Evolutionary conservation across 2,329 filamentous ascomycete species (phyloP), one percentile per base, ranked within the genome.

Genomic region (Talaromyces sp.): DNA sequence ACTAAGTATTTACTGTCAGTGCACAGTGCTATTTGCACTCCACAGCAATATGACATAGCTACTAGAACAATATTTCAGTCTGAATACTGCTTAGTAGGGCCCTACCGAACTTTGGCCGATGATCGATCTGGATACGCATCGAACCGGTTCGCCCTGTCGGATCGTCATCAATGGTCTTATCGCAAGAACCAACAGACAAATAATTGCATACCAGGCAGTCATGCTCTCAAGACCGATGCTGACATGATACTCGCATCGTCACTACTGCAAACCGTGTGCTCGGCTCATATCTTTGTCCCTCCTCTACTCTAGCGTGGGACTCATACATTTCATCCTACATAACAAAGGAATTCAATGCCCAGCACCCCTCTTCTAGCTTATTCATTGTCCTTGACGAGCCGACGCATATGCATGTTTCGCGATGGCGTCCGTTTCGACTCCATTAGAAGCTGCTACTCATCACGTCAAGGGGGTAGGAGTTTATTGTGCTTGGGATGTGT

Each of bases 381-480:
- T 39, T 63, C 61, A 49, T 63, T 57, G 50, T 63, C 49, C 4
- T 47, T 59, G 56, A 45, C 37, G 56, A 59, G 56, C 31, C 56
- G 22, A 33, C 13, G 56, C 39, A 17, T 49, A 62, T 62, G 64
- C 52, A 59, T 50, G 31, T 52, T 39, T 27, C 11, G 31, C 25
- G 13, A 39, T 37, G 41, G 25, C 25, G 52, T 62, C 59, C 45
- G 10, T 58, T 27, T 52, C 43, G 27, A 45, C 41, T 58, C 10
- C 58, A 41, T 35, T 58, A 10, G n/a, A 62, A 52, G 35, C 59
- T 50, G 45, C 62, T 37, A 62, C 17, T 33, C 50, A n/a, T 57
- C 39, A 31, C 37, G 54, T 58, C 64, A 66, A 65, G 63, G 58
- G 43, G 56, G 19, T n/a, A 52, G 52, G 31, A 39, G 52, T 56